Base-by-base conservation (phyloP, 2,329 filamentous ascomycete genomes). In the Ilyonectria destructans region DNA sequence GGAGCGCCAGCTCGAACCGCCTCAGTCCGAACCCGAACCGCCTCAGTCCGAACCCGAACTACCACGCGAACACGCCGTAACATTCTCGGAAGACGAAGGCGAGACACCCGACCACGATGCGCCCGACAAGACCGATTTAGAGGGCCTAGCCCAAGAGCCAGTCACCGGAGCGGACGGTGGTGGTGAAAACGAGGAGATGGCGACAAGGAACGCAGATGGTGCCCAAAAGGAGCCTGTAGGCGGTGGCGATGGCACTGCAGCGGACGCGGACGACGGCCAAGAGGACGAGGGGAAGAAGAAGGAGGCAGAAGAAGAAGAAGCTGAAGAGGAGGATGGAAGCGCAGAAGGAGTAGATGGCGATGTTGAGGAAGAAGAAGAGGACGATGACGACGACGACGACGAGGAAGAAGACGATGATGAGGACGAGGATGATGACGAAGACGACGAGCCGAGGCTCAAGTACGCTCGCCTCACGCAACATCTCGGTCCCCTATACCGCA, bases 381-480 rank as follows among this genome's bases (percentile, higher is more conserved):
- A 68, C 0, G 76, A 77, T 0, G 77, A 74, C 0, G 79, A 79
- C 0, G 79, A 82, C 0, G 80, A 81, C 0, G 81, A 81, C 0
- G 82, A 83, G 0, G 86, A 86, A 0, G 84, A 23, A 0, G 86
- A 85, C 0, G 85, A 85, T 0, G 88, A 90, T 0, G 88, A 90
- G 0, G 89, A 91, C 0, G 89, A 90, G 0, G 90, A 91, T 0
- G 92, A 97, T 0, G 94, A 95, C 0, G 95, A 96, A 3, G 95
- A 98, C 6, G 96, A 98, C 19, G 96, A 98, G 82, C 97, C 96
- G 31, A 92, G 92, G 77, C 89, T 99, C 75, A 99, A 99, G 82
- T 98, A 98, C 80, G 92, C 92, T 58, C 92, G 94, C 56, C 83
- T 98, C 74, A 98, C 96, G 8, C 92, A 91, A 68, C 91, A 92